Evolutionary conservation across 179 eudicot species (phyloP), one percentile per base, ranked within the genome.

Genomic region (Silene vulgaris): DNA sequence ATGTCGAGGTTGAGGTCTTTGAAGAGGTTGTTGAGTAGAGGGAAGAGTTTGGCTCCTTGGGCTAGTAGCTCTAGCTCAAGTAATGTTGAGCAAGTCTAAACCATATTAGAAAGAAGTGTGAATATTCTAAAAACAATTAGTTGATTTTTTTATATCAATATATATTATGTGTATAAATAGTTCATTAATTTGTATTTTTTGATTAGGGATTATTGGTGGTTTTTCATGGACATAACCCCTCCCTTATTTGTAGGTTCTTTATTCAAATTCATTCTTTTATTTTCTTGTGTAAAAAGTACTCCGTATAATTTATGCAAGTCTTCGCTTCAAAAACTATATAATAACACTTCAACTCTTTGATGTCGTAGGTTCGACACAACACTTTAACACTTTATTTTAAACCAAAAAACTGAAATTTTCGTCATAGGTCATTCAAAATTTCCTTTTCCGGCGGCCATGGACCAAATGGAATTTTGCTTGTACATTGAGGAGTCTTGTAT

Each of bases 21-120:
- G 77, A 89, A 77, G 82, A 89, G 92, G 82, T 80, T 90, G 72
- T 74, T 91, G 78, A 90, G 92, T 79, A 79, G 87, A 32, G 90
- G 85, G 59, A 84, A 80, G 75, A 82, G 81, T 60, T 82, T 84
- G 61, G 83, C 75, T 77, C 87, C 90, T 37, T 35, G 52, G 72
- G 54, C 72, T 68, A 68, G 72, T 68, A 48, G 72, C 26, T 78
- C 78, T 71, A 82, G 57, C 65, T 79, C 79, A 12, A 77, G 74
- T 59, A 75, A 78, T 48, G 63, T 72, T 89, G 76, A 88, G 83
- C 75, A 67, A 74, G 78, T 71, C 11, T 77, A 71, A 75, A 45
- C 64, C n/a, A 6, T 11, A 73, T 20, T 7, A 5, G 2, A 43
- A 4, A 40, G 0, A 8, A 1, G 48, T 40, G 48, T 40, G 48